Evolutionary conservation across 202 grass and related monocot genomes (phyloP).

Genomic region (Zizania palustris): DNA sequence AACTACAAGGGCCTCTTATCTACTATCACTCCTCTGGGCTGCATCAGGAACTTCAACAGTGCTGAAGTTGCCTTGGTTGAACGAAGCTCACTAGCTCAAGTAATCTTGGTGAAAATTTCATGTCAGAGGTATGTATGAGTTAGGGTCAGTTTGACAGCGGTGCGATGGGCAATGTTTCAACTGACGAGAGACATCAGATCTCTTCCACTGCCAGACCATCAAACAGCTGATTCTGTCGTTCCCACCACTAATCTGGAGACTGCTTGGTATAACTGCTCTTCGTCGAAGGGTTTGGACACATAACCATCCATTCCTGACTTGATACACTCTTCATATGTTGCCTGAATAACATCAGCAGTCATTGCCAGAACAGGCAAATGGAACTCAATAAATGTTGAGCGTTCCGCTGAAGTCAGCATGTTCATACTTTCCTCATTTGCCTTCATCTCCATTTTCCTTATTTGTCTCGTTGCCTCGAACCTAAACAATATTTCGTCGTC

Average conservation of each 20-base stretch:
- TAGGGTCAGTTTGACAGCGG: slow-evolving; percentile 51
- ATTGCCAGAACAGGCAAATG: slow-evolving; percentile 87
- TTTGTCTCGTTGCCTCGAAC: slow-evolving; percentile 80
- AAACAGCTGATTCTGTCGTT: slow-evolving; percentile 34
- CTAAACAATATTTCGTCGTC: slow-evolving; percentile 37
- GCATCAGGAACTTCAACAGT: slow-evolving; percentile 16
- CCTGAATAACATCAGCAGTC: slow-evolving; percentile 97
- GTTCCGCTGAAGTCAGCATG: slow-evolving; percentile 30
- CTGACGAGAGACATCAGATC: neutral
- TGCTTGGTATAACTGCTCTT: slow-evolving; percentile 77
- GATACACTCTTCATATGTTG: slow-evolving; percentile 88
- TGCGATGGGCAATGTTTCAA: slow-evolving; percentile 17
- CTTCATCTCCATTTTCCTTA: slow-evolving; percentile 71
- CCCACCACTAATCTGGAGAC: slow-evolving; percentile 71
- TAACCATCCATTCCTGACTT: slow-evolving; percentile 97
- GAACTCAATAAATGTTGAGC: slow-evolving; percentile 37
- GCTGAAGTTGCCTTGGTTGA: slow-evolving; percentile 11
- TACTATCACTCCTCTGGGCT: slow-evolving; percentile 38
- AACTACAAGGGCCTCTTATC: slow-evolving; percentile 29
- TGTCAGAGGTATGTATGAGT: slow-evolving; percentile 38
- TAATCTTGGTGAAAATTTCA: slow-evolving; percentile 24
- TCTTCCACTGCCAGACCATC: slow-evolving; percentile 2
- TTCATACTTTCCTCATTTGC: slow-evolving; percentile 53
- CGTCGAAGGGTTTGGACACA: slow-evolving; percentile 90
- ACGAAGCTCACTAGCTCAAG: slow-evolving; percentile 29